These are phyloP conservation scores for Anacardium occidentale DNA, from an alignment of 345 rosid genomes.

Conservation along the genomic window DNA sequence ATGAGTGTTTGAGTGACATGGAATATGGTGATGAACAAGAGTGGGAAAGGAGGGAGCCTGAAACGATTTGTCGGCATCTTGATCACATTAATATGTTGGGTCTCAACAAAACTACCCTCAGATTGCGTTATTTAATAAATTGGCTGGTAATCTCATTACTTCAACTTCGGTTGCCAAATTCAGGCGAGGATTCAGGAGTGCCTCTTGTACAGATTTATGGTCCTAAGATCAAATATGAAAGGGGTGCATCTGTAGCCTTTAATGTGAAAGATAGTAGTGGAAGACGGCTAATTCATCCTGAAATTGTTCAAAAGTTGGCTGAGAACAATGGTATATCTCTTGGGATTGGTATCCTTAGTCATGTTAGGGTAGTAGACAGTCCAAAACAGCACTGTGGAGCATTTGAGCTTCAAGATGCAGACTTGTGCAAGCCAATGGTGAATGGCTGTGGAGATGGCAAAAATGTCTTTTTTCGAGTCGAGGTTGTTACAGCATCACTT, in stretches of 20 bases:
- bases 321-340: constrained; percentile 59
- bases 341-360: constrained; percentile 60
- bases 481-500: constrained; percentile 69
- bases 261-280: constrained; percentile 41
- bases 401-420: constrained; percentile 43
- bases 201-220: constrained; percentile 67
- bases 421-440: constrained; percentile 53
- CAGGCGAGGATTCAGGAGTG: constrained; percentile 39
- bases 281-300: constrained; percentile 48
- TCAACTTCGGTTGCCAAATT: constrained; percentile 56
- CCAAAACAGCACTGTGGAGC: constrained; percentile 43
- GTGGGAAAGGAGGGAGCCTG: constrained; percentile 74
- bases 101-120: constrained; percentile 71
- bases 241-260: constrained; percentile 68
- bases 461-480: constrained; percentile 45
- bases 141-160: constrained; percentile 88
- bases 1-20: constrained; percentile 50
- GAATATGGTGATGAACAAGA: constrained; percentile 61
- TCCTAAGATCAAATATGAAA: constrained; percentile 71
- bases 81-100: constrained; percentile 77
- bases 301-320: constrained; percentile 59
- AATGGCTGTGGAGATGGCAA: constrained; percentile 38
- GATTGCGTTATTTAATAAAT: constrained; percentile 70
- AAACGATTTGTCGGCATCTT: constrained; percentile 66
- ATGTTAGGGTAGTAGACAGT: constrained; percentile 47